phyloP scores from a whole-genome alignment of 2,329 filamentous ascomycete species.

The Fusarium secorum region DNA sequence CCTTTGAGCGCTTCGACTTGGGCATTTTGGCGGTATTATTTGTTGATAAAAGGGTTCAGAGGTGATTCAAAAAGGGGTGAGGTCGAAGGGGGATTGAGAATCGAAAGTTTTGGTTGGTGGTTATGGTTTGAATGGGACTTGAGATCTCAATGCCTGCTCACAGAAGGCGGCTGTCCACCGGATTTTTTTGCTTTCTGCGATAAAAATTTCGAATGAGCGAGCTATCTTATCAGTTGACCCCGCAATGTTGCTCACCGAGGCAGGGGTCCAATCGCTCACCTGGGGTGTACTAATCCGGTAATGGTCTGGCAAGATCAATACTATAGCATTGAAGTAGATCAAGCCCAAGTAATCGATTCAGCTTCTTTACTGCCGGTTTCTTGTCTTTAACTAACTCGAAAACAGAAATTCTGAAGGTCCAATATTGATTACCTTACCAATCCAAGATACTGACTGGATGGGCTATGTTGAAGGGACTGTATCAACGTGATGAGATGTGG shows the following conservation, averaged over 20 bases:
- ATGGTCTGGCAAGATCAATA: not conserved
- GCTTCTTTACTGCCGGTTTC: not conserved
- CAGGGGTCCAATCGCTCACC: constrained; percentile 24
- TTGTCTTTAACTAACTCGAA: not conserved
- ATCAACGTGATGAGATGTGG: not conserved
- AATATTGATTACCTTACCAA: not conserved
- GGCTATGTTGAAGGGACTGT: not conserved
- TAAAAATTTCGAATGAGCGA: constrained; percentile 37
- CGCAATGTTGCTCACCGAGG: constrained; percentile 41
- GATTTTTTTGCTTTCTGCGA: constrained; percentile 43
- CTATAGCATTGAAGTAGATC: not conserved
- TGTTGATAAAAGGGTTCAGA: not conserved
- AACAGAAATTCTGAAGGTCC: not conserved
- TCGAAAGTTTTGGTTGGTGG: not conserved
- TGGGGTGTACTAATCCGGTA: constrained; percentile 13
- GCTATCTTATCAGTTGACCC: constrained; percentile 38
- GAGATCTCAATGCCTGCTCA: constrained; percentile 24
- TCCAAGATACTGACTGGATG: not conserved
- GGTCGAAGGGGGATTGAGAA: constrained; percentile 1
- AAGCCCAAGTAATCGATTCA: not conserved
- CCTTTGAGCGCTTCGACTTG: constrained; percentile 91
- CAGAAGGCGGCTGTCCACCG: constrained; percentile 27
- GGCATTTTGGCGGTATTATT: constrained; percentile 70
- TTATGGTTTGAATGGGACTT: constrained; percentile 6
- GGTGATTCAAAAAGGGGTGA: not conserved